These are phyloP conservation scores for Paramecium octaurelia DNA, from an alignment of 73 alveolate species.

Conservation along the genomic window DNA sequence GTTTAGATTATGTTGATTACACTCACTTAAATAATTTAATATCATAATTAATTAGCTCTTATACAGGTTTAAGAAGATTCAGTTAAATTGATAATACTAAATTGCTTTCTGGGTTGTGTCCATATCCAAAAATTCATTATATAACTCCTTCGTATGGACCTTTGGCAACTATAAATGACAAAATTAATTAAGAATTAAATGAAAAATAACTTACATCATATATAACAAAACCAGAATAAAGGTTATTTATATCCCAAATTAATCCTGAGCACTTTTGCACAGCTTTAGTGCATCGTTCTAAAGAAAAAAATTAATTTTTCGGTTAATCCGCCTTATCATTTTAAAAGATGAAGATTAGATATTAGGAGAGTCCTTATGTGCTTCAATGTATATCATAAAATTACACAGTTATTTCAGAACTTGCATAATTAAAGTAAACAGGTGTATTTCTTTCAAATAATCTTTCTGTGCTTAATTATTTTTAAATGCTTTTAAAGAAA, in stretches of 20 bases:
- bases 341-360: background rate
- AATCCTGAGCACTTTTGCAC: background rate
- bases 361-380: background rate
- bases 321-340: background rate
- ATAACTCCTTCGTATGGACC: background rate
- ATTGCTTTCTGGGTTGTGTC: background rate
- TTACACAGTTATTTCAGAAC: background rate
- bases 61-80: background rate
- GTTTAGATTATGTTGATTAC: background rate
- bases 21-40: background rate
- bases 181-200: background rate
- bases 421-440: background rate
- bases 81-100: background rate
- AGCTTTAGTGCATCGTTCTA: background rate
- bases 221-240: background rate
- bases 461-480: no score
- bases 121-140: background rate
- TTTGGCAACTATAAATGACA: background rate
- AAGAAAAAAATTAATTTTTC: background rate
- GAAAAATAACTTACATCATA: background rate
- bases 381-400: background rate
- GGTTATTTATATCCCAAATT: background rate
- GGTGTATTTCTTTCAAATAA: background rate
- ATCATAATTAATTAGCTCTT: background rate
- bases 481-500: no score